Conservation (phyloP, 73 alveolate genomes). For the Paraurostyla sp. region DNA sequence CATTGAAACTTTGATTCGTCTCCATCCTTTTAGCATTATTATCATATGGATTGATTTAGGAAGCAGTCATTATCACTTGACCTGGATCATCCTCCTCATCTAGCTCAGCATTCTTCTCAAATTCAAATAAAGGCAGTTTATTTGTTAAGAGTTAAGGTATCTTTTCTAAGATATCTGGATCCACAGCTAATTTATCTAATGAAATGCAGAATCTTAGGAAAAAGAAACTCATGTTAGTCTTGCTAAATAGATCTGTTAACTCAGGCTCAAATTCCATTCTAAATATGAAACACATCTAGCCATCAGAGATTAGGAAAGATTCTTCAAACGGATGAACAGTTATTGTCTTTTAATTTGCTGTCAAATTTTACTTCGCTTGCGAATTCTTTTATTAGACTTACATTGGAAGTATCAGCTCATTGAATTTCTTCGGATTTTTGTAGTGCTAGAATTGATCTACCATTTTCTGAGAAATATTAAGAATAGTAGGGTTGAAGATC, state of each 20-base stretch:
- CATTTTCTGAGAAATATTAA: neutral
- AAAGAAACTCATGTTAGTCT: constrained; percentile 34
- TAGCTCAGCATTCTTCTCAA: constrained; percentile 75
- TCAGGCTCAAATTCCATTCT: constrained; percentile 58
- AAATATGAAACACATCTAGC: constrained; percentile 28
- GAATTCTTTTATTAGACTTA: constrained; percentile 6
- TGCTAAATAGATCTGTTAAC: constrained; percentile 49
- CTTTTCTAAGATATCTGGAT: constrained; percentile 68
- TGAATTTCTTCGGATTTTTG: constrained; percentile 43
- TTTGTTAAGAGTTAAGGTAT: constrained; percentile 69
- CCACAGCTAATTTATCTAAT: constrained; percentile 14
- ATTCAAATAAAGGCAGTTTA: constrained; percentile 77
- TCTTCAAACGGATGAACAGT: constrained; percentile 43
- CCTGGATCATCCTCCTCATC: constrained; percentile 74
- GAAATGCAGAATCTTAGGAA: constrained; percentile 62
- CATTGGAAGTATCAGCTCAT: constrained; percentile 65
- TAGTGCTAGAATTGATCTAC: constrained; percentile 34
- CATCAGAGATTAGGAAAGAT: constrained; percentile 46
- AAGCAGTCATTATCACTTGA: constrained; percentile 71
- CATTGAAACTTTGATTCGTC: constrained; percentile 68
- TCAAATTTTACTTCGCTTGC: neutral
- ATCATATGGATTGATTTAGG: constrained; percentile 72
- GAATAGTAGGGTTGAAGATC: constrained; percentile 65
- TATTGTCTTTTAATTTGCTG: neutral
- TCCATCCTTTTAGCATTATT: constrained; percentile 44